Percentiles rank a stretch among this genome's conserved stretches.
Evolutionary conservation across 2,329 filamentous ascomycete species (phyloP).

Genomic region (Chrysosporium keratinophilum): DNA sequence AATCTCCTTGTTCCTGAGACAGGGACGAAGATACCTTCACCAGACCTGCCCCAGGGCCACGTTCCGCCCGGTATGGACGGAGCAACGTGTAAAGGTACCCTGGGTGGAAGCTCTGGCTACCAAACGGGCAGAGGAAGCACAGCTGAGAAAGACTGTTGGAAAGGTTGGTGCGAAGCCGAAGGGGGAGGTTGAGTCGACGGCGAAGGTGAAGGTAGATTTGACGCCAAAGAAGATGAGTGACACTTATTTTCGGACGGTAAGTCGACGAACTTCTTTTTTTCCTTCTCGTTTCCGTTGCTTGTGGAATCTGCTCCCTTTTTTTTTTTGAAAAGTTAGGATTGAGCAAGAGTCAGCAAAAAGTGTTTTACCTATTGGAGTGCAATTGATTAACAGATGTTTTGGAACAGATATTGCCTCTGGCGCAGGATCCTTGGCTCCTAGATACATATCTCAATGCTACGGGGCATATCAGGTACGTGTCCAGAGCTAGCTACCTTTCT

Average conservation of each 20-base stretch:
- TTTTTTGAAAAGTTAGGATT: too few species aligned
- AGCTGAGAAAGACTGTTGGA: constrained; percentile 11
- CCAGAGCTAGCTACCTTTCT: background rate
- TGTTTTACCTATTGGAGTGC: background rate
- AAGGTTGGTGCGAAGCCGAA: constrained; percentile 26
- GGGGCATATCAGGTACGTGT: constrained; percentile 54
- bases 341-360: too few species aligned
- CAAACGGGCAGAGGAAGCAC: constrained; percentile 36
- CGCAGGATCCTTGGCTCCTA: constrained; percentile 63
- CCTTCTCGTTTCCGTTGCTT: background rate
- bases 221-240: constrained; percentile 60
- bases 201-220: constrained; percentile 42
- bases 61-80: constrained; percentile 32
- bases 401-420: constrained; percentile 53
- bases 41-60: constrained; percentile 20
- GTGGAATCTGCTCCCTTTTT: constrained; percentile 15
- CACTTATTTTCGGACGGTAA: constrained; percentile 57
- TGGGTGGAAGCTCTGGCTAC: constrained; percentile 56
- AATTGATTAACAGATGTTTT: constrained; percentile 2
- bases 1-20: background rate
- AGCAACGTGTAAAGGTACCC: constrained; percentile 53
- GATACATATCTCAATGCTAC: constrained; percentile 69
- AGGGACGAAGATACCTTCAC: constrained; percentile 22
- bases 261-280: constrained; percentile 22
- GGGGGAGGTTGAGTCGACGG: constrained; percentile 36